phyloP scores from a whole-genome alignment of 2,329 filamentous ascomycete species.

The Colletotrichum spaethianum region DNA sequence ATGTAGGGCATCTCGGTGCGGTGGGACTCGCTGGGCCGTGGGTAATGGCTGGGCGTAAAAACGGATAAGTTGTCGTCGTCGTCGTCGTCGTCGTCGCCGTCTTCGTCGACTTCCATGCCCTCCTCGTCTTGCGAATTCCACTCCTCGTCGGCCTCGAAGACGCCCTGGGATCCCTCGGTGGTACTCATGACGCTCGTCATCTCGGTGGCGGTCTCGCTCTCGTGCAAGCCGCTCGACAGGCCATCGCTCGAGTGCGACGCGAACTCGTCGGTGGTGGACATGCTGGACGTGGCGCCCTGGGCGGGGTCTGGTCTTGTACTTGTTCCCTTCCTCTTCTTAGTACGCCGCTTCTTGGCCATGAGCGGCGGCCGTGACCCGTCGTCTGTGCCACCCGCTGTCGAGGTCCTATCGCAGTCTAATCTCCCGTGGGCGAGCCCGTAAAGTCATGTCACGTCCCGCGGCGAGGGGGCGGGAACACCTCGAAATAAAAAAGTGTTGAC shows the following conservation, averaged over 20 bases:
- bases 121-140: slow-evolving; percentile 37
- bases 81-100: slow-evolving; percentile 59
- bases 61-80: slow-evolving; percentile 57
- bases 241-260: slow-evolving; percentile 53
- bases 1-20: slow-evolving; percentile 52
- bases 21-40: slow-evolving; percentile 52
- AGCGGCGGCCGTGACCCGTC: slow-evolving; percentile 44
- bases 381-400: slow-evolving; percentile 36
- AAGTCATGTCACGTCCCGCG: slow-evolving; percentile 35
- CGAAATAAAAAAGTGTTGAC: not conserved
- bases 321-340: slow-evolving; percentile 48
- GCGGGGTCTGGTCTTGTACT: slow-evolving; percentile 41
- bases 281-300: slow-evolving; percentile 42
- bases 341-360: slow-evolving; percentile 54
- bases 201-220: slow-evolving; percentile 53
- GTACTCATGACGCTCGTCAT: slow-evolving; percentile 55
- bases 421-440: slow-evolving; percentile 15
- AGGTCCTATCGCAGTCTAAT: slow-evolving; percentile 35
- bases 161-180: slow-evolving; percentile 48
- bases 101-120: slow-evolving; percentile 47
- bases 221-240: slow-evolving; percentile 48
- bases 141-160: slow-evolving; percentile 45
- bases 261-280: slow-evolving; percentile 52
- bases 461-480: slow-evolving; percentile 4
- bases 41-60: slow-evolving; percentile 59